These are phyloP conservation scores for Recurvomyces mirabilis DNA, from an alignment of 495 filamentous ascomycete species.

Conservation along the genomic window DNA sequence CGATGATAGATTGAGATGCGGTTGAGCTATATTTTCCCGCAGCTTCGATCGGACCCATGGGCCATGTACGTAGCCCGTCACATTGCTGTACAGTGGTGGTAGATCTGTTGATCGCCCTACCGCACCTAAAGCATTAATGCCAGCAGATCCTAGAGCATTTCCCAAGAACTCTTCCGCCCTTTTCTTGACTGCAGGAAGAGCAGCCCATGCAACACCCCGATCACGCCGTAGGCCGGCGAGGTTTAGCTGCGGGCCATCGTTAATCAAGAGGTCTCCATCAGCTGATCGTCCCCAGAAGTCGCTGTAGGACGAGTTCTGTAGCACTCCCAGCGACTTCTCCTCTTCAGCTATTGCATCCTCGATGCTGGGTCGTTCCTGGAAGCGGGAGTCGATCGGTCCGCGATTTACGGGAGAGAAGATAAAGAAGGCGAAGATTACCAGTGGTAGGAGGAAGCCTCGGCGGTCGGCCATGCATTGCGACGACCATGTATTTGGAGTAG, in stretches of 20 bases:
- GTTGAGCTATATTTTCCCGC: constrained; percentile 28
- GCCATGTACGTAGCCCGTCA: constrained; percentile 64
- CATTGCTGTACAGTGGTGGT: constrained; percentile 61
- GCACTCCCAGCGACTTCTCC: constrained; percentile 47
- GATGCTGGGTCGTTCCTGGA: constrained; percentile 3
- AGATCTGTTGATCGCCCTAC: not conserved
- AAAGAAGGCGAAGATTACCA: constrained; percentile 20
- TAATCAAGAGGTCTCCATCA: constrained; percentile 50
- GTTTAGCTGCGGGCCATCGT: constrained; percentile 43
- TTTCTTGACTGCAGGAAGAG: constrained; percentile 44
- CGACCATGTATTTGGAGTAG: not conserved
- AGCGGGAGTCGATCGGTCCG: not conserved
- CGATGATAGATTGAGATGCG: constrained; percentile 41
- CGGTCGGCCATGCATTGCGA: constrained; percentile 20
- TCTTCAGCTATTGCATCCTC: constrained; percentile 31
- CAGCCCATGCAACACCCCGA: constrained; percentile 65
- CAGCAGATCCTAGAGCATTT: constrained; percentile 32
- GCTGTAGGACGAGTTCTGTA: constrained; percentile 65
- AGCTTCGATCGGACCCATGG: constrained; percentile 56
- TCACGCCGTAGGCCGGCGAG: constrained; percentile 61
- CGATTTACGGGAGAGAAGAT: constrained; percentile 1
- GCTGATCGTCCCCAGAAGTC: too few species aligned
- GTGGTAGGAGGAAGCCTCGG: constrained; percentile 14
- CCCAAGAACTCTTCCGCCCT: constrained; percentile 43
- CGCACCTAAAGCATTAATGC: constrained; percentile 12